Base-by-base conservation (phyloP, 352 stramenopile genomes). In the Pilasporangium apinafurcum region DNA sequence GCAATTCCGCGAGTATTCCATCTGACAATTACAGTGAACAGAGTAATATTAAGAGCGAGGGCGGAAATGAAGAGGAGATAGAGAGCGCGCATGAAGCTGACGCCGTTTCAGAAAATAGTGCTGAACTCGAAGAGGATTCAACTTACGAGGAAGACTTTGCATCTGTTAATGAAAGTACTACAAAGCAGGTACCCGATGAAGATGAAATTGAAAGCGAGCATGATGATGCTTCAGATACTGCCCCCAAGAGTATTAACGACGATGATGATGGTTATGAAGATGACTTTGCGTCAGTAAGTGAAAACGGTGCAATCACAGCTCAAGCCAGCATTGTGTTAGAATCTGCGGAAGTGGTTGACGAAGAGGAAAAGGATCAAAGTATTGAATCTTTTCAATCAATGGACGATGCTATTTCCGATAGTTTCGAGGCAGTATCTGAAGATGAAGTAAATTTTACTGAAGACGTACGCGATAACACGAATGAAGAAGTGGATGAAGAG, bases 61-160 rank as follows among this genome's bases (percentile, higher is more conserved):
- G 14, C 17, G 9, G 14, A 25, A 12, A 18, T 1, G 22, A 36
- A 32, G 33, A 26, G 3, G 33, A 28, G 8, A 12, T 41, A 20
- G n/a, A 43, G 20, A 29, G 20, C 24, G 38, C 46, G 21, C 20
- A 36, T 17, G 46, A 31, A 25, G 25, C 13, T 53, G 37, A 14
- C 7, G 8, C 34, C 24, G 13, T 18, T 38, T 44, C 44, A 33
- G 44, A 47, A 12, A 25, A 38, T 3, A 29, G n/a, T 26, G 39
- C 34, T 9, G 34, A 43, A 39, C 17, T 45, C 17, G 27, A 54
- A 27, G 37, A 44, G 5, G 33, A 26, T 8, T 26, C 13, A n/a
- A 27, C 17, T 7, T 57, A 57, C 35, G 49, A 56, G 9, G 38
- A 47, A 13, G 47, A 44, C 13, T 53, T 54, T 37, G 31, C 30